Evolutionary conservation across 176 grass and related monocot species (phyloP).

Genomic region (Oryza coarctata): DNA sequence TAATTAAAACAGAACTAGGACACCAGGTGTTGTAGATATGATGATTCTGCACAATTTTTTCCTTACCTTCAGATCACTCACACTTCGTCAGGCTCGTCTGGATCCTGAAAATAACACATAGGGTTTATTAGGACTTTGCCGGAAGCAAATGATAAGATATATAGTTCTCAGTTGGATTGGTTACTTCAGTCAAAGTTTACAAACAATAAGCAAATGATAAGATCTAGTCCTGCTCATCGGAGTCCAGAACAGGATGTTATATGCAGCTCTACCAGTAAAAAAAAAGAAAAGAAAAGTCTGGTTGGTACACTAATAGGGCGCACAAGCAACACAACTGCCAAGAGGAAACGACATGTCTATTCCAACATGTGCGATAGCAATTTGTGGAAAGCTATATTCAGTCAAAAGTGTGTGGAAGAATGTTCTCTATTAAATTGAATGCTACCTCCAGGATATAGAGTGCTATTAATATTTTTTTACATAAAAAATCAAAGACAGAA

Average conservation of each 20-base stretch:
- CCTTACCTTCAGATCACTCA: conserved; percentile 22
- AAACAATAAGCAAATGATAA: too few relatives aligned
- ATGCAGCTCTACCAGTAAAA: background rate
- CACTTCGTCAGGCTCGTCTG: conserved; percentile 31
- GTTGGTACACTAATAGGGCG: background rate
- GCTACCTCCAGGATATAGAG: background rate
- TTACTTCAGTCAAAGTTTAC: background rate
- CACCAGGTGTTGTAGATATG: background rate
- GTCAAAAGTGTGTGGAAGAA: background rate
- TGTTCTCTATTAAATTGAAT: background rate
- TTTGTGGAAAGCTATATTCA: background rate
- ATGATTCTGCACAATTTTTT: background rate
- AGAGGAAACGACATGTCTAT: background rate
- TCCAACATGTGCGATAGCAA: conserved; percentile 4
- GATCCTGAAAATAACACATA: conserved; percentile 30
- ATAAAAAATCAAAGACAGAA: background rate
- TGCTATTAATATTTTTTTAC: conserved; percentile 10
- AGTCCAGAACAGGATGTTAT: too few relatives aligned
- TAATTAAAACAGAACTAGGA: background rate
- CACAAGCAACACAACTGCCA: background rate
- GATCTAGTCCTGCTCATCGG: too few relatives aligned
- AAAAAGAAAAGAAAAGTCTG: background rate
- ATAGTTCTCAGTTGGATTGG: background rate
- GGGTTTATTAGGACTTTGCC: background rate
- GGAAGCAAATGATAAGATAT: conserved; percentile 13